Conservation (phyloP, 2,329 filamentous ascomycete genomes). For the Aspergillus arachidicola region DNA sequence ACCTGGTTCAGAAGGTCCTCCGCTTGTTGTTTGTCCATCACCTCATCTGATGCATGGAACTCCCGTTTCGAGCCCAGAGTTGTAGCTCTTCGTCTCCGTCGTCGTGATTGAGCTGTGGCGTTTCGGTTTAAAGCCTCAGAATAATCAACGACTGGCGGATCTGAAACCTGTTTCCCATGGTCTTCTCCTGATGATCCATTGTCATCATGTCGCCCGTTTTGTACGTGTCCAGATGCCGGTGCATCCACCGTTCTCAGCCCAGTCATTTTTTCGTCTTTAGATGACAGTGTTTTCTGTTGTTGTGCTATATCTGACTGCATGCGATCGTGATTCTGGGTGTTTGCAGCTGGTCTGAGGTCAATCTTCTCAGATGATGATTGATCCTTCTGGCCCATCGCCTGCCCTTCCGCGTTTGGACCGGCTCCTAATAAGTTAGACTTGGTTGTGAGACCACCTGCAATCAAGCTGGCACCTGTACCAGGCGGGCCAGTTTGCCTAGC, state of each 20-base stretch:
- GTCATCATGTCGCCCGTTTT: conserved; percentile 30
- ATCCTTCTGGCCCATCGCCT: conserved; percentile 32
- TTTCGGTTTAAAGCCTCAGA: conserved; percentile 46
- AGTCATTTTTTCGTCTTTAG: conserved; percentile 49
- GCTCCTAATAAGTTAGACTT: conserved; percentile 27
- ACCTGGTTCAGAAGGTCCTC: conserved; percentile 79
- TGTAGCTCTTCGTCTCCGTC: conserved; percentile 46
- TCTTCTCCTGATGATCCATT: conserved; percentile 30
- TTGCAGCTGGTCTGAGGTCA: conserved; percentile 36
- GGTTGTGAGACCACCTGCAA: conserved; percentile 24
- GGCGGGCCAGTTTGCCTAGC: conserved; percentile 43
- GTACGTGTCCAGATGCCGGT: conserved; percentile 24
- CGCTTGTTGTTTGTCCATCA: conserved; percentile 74
- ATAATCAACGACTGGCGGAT: conserved; percentile 38
- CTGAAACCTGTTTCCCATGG: conserved; percentile 35
- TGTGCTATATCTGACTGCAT: conserved; percentile 33
- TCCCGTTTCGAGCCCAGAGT: conserved; percentile 51
- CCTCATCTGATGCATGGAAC: conserved; percentile 66
- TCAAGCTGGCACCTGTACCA: conserved; percentile 30
- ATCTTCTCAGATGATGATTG: conserved; percentile 38
- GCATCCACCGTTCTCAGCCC: conserved; percentile 34
- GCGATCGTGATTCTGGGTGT: conserved; percentile 36
- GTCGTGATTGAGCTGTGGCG: conserved; percentile 36
- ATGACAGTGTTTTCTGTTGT: conserved; percentile 34
- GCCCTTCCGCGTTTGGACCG: conserved; percentile 34